Evolutionary conservation across 2,329 filamentous ascomycete species (phyloP).

Genomic region (Stemphylium lycopersici): DNA sequence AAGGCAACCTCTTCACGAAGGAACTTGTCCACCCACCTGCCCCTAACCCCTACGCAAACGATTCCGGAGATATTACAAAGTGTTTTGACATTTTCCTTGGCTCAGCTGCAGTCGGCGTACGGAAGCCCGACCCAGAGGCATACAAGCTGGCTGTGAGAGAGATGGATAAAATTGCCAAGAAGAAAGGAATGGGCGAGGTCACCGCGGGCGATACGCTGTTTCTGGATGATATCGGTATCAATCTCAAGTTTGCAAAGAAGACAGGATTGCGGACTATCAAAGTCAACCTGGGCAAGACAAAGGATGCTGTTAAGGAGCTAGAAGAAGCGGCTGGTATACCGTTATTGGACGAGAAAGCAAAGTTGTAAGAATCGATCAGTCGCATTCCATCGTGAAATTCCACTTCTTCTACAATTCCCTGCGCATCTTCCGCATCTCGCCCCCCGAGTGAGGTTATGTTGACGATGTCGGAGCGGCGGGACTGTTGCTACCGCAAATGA

Average conservation of each 20-base stretch:
- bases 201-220: conserved; percentile 76
- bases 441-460: too few relatives aligned
- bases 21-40: conserved; percentile 34
- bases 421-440: too few relatives aligned
- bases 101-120: conserved; percentile 81
- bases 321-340: conserved; percentile 75
- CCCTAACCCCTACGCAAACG: conserved; percentile 32
- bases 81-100: conserved; percentile 88
- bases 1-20: conserved; percentile 50
- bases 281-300: conserved; percentile 77
- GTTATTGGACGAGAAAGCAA: conserved; percentile 58
- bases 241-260: conserved; percentile 78
- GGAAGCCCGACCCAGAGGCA: conserved; percentile 85
- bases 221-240: conserved; percentile 92
- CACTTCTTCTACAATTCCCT: too few relatives aligned
- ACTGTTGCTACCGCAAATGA: too few relatives aligned
- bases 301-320: conserved; percentile 80
- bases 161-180: conserved; percentile 67
- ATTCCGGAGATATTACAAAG: conserved; percentile 60
- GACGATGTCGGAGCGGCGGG: too few relatives aligned
- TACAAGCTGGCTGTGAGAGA: conserved; percentile 75
- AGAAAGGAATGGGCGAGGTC: conserved; percentile 61
- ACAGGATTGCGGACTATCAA: conserved; percentile 84
- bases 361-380: conserved; percentile 22
- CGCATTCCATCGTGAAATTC: too few relatives aligned